phyloP scores from a whole-genome alignment of 305 asterid species.

The Rubia occidens region DNA sequence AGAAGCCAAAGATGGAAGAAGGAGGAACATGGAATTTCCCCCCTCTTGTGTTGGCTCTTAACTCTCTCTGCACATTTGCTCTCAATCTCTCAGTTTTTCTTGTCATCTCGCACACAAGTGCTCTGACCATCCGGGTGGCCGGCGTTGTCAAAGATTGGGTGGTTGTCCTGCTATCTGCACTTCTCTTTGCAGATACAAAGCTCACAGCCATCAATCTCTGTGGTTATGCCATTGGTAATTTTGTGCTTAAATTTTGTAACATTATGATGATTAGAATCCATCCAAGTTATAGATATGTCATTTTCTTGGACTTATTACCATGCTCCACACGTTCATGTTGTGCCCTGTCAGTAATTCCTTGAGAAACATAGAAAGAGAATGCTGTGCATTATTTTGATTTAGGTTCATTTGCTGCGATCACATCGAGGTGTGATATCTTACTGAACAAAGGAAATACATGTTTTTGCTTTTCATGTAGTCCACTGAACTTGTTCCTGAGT shows the following conservation, averaged over 20 bases:
- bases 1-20: constrained; percentile 79
- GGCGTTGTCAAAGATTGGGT: constrained; percentile 98
- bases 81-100: constrained; percentile 89
- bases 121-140: constrained; percentile 92
- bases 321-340: background rate
- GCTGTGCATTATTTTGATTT: background rate
- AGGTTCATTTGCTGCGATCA: background rate
- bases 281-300: background rate
- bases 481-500: background rate
- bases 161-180: constrained; percentile 80
- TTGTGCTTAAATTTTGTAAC: background rate
- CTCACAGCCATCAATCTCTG: constrained; percentile 66
- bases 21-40: constrained; percentile 58
- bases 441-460: background rate
- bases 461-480: background rate
- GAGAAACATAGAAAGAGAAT: background rate
- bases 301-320: background rate
- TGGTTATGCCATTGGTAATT: constrained; percentile 84
- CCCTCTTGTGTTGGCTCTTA: constrained; percentile 55
- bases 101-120: constrained; percentile 86
- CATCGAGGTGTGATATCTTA: background rate
- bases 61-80: constrained; percentile 84
- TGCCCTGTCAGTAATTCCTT: background rate
- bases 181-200: constrained; percentile 77
- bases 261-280: background rate